phyloP scores from a whole-genome alignment of 805 yeast species.

The Zygotorulaspora florentina region DNA sequence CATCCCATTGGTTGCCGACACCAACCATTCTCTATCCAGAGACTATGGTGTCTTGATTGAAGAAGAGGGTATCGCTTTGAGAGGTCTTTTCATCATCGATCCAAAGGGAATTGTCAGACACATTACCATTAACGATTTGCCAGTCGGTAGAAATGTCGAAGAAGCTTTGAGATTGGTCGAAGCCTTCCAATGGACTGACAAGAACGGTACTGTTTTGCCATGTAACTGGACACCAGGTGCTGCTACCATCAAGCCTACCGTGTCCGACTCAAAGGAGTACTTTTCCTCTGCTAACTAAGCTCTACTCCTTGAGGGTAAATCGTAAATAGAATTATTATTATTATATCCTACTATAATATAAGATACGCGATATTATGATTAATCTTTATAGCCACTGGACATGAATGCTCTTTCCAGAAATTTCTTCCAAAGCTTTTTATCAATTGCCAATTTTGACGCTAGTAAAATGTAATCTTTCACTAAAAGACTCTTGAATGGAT shows the following conservation, averaged over 20 bases:
- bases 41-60: slow-evolving; percentile 97
- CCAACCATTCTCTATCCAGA: slow-evolving; percentile 89
- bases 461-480: slow-evolving; percentile 60
- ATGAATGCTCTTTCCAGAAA: slow-evolving; percentile 60
- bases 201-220: slow-evolving; percentile 99
- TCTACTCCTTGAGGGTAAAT: not conserved
- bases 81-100: slow-evolving; percentile 98
- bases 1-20: slow-evolving; percentile 94
- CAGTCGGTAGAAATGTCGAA: slow-evolving; percentile 98
- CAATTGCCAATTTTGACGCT: slow-evolving; percentile 50
- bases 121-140: slow-evolving; percentile 95
- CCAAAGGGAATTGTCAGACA: slow-evolving; percentile 95
- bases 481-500: slow-evolving; percentile 48
- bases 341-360: no score
- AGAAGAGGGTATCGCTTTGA: slow-evolving; percentile 94
- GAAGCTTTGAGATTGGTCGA: slow-evolving; percentile 96
- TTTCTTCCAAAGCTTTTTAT: slow-evolving; percentile 51
- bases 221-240: slow-evolving; percentile 98
- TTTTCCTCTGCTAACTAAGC: slow-evolving; percentile 57
- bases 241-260: slow-evolving; percentile 85
- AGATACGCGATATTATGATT: not conserved
- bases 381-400: slow-evolving; percentile 58
- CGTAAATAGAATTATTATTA: not conserved
- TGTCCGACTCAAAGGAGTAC: slow-evolving; percentile 73
- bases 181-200: slow-evolving; percentile 99